Conservation (phyloP, 257 asterid genomes). For the Solanum sejunctum region DNA sequence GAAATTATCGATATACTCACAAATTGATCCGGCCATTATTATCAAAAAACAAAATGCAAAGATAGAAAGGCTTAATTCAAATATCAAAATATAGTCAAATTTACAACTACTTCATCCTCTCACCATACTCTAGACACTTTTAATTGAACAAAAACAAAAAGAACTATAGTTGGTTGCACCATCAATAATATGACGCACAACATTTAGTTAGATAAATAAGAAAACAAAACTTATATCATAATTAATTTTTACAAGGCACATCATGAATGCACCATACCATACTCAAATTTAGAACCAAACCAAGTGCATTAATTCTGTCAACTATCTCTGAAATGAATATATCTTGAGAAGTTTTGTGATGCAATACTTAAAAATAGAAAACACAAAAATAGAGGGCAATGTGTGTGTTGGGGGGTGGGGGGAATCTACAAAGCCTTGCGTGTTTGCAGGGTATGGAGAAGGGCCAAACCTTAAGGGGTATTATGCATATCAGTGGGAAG, state of each 20-base stretch:
- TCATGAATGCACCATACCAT: not conserved
- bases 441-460: not conserved
- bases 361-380: not conserved
- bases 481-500: not conserved
- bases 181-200: conserved; percentile 8
- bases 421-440: not conserved
- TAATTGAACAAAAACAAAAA: conserved; percentile 21
- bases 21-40: accelerated
- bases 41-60: not conserved
- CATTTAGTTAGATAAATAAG: conserved; percentile 7
- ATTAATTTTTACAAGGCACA: not conserved
- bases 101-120: conserved; percentile 16
- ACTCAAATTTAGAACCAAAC: too few species aligned
- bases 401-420: not conserved
- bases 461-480: not conserved
- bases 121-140: conserved; percentile 11
- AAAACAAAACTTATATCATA: not conserved
- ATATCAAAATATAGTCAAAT: conserved; percentile 12
- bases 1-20: not conserved
- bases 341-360: not conserved
- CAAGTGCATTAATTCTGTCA: too few species aligned
- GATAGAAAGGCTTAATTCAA: not conserved
- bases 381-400: not conserved
- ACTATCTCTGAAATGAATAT: not conserved
- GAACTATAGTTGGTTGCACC: conserved; percentile 10